Conservation (phyloP, 352 stramenopile genomes). For the Globisporangium ultimum region DNA sequence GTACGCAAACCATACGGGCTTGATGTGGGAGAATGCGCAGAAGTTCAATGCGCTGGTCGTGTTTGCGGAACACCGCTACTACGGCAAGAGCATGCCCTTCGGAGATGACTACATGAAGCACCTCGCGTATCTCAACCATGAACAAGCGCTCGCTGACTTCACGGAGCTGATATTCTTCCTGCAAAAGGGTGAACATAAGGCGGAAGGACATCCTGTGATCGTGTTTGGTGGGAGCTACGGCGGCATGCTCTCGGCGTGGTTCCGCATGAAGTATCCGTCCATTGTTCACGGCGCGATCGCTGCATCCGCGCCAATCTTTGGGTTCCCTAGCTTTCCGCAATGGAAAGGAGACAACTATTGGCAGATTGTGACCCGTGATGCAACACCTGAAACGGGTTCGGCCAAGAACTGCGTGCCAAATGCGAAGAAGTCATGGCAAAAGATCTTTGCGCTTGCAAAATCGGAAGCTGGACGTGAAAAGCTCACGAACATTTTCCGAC, state of each 20-base stretch:
- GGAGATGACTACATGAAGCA: slow-evolving; percentile 60
- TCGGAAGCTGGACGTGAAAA: slow-evolving; percentile 45
- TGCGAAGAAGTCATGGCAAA: slow-evolving; percentile 68
- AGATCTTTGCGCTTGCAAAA: slow-evolving; percentile 72
- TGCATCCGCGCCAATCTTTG: slow-evolving; percentile 91
- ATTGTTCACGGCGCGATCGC: slow-evolving; percentile 92
- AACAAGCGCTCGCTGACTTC: slow-evolving; percentile 94
- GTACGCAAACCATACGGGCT: slow-evolving; percentile 93
- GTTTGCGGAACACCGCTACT: slow-evolving; percentile 96
- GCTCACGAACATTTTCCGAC: slow-evolving; percentile 54
- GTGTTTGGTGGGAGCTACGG: slow-evolving; percentile 95
- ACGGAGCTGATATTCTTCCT: slow-evolving; percentile 85
- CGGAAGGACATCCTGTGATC: slow-evolving; percentile 84
- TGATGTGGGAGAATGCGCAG: slow-evolving; percentile 93
- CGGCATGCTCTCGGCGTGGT: slow-evolving; percentile 94
- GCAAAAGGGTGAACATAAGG: slow-evolving; percentile 60
- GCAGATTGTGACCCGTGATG: slow-evolving; percentile 76
- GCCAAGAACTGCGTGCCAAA: slow-evolving; percentile 82
- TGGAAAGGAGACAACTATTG: slow-evolving; percentile 81
- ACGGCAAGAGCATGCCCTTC: slow-evolving; percentile 89
- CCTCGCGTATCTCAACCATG: slow-evolving; percentile 82
- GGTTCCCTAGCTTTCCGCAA: slow-evolving; percentile 65
- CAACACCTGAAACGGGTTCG: slow-evolving; percentile 63
- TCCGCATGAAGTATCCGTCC: slow-evolving; percentile 95
- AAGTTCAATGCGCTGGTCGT: slow-evolving; percentile 89